These are phyloP conservation scores for Lepidopterella palustris DNA, from an alignment of 495 filamentous ascomycete species.

Conservation along the genomic window DNA sequence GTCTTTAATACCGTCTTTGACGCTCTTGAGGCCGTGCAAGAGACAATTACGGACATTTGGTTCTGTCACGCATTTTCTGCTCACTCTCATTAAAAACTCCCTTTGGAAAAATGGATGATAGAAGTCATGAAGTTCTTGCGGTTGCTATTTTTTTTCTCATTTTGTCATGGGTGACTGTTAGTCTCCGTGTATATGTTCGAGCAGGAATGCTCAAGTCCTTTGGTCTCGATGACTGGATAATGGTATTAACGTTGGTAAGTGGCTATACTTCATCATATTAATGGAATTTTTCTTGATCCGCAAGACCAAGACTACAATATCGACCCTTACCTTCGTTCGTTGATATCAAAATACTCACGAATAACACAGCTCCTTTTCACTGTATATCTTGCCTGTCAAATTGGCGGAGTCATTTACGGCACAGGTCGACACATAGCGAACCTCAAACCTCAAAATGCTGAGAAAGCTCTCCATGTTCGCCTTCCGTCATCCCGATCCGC, in stretches of 20 bases:
- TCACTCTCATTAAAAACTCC: neutral
- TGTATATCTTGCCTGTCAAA: constrained; percentile 11
- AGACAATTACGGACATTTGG: neutral
- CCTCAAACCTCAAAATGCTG: constrained; percentile 6
- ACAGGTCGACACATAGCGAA: constrained; percentile 16
- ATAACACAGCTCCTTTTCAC: constrained; percentile 9
- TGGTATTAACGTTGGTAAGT: constrained; percentile 17
- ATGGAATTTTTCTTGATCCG: no score
- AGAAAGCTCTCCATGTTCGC: constrained; percentile 12
- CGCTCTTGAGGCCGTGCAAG: neutral
- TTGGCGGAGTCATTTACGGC: constrained; percentile 7
- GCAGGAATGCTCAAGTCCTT: constrained; percentile 8
- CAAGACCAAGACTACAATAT: no score
- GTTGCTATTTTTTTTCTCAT: constrained; percentile 20
- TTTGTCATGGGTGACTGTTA: constrained; percentile 12
- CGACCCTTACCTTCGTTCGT: no score
- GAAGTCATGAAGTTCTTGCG: constrained; percentile 12
- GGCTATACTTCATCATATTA: no score
- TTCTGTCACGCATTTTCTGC: neutral
- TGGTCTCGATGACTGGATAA: constrained; percentile 17
- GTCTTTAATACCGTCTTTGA: neutral
- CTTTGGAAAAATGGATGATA: constrained; percentile 13
- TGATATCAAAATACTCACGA: no score
- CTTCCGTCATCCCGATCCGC: neutral
- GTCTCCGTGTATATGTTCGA: constrained; percentile 18